These are phyloP conservation scores for Ascosphaera aggregata DNA, from an alignment of 2,329 filamentous ascomycete genomes.

Conservation along the genomic window DNA sequence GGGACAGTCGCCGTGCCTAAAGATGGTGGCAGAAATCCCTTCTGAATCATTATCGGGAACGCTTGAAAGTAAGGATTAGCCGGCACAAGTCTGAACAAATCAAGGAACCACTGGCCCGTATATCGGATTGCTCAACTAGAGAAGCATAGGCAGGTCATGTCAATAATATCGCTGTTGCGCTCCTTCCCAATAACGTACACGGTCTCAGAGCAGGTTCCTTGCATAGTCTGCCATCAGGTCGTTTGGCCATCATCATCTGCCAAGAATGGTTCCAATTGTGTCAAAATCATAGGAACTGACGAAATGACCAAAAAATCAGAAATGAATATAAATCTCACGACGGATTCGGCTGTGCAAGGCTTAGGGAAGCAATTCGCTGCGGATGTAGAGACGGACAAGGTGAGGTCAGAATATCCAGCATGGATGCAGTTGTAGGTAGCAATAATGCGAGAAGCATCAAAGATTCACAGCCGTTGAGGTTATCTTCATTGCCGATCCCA, in stretches of 20 bases:
- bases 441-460: conserved; percentile 33
- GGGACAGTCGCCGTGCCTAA: conserved; percentile 10
- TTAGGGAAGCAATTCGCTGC: conserved; percentile 15
- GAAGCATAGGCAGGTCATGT: conserved; percentile 16
- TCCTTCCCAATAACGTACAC: conserved; percentile 34
- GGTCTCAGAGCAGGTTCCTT: conserved; percentile 37
- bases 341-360: conserved; percentile 11
- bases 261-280: conserved; percentile 18
- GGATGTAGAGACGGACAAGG: conserved; percentile 21
- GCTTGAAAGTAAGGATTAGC: background rate
- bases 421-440: conserved; percentile 35
- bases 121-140: conserved; percentile 14
- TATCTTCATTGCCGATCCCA: conserved; percentile 45
- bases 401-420: conserved; percentile 30
- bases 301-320: conserved; percentile 27
- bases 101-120: conserved; percentile 12
- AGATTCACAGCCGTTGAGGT: conserved; percentile 26
- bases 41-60: conserved; percentile 3
- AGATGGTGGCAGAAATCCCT: conserved; percentile 12
- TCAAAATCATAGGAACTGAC: conserved; percentile 29
- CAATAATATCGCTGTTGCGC: conserved; percentile 16
- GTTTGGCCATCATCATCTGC: conserved; percentile 4
- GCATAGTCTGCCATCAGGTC: conserved; percentile 10
- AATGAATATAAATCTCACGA: conserved; percentile 27
- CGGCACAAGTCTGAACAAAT: background rate